phyloP scores from a whole-genome alignment of 2,329 filamentous ascomycete species.

The Alternaria incomplexa region DNA sequence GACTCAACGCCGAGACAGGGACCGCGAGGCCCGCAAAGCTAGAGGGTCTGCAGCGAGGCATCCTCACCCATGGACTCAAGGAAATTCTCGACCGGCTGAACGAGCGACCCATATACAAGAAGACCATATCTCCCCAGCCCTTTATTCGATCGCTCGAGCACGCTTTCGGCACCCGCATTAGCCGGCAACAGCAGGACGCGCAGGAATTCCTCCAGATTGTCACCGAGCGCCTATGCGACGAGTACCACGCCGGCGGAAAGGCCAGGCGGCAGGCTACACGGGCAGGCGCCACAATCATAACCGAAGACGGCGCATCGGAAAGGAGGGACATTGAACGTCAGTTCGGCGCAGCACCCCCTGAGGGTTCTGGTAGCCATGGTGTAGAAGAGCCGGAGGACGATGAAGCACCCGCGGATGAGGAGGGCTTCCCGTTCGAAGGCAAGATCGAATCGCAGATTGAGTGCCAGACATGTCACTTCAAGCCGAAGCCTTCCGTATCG shows the following conservation, averaged over 20 bases:
- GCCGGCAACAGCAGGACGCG: conserved; percentile 93
- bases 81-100: conserved; percentile 91
- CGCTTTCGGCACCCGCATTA: conserved; percentile 89
- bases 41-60: conserved; percentile 73
- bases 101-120: conserved; percentile 89
- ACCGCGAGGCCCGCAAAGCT: conserved; percentile 56
- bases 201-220: conserved; percentile 97
- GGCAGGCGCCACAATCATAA: conserved; percentile 23
- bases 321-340: conserved; percentile 34
- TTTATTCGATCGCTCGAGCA: conserved; percentile 85
- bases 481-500: conserved; percentile 80
- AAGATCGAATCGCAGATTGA: conserved; percentile 93
- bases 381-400: conserved; percentile 31
- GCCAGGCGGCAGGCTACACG: conserved; percentile 67
- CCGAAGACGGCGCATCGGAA: conserved; percentile 25
- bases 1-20: conserved; percentile 50
- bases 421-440: conserved; percentile 90
- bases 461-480: conserved; percentile 88
- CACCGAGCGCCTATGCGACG: conserved; percentile 88
- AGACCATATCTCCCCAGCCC: conserved; percentile 85
- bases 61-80: conserved; percentile 87
- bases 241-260: conserved; percentile 84
- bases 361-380: conserved; percentile 36
- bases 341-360: conserved; percentile 21
- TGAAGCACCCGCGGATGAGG: conserved; percentile 53